Conservation (phyloP, 306 rosid genomes). For the Malus asiatica region DNA sequence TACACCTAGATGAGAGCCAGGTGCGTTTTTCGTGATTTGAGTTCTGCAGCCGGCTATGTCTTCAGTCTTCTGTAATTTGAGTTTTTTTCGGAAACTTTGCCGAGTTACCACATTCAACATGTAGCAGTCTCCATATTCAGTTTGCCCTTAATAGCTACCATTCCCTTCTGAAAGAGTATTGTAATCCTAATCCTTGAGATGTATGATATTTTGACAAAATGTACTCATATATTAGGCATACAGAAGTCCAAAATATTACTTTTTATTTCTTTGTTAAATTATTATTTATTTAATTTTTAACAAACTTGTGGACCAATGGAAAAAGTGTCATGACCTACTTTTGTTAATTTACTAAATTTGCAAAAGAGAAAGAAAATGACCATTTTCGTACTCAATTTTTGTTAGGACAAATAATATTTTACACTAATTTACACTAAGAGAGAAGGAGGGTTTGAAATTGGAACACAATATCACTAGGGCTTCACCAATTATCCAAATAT, state of each 20-base stretch:
- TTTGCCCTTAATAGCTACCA: neutral
- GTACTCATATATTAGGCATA: neutral
- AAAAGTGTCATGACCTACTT: neutral
- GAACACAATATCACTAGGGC: too few relatives aligned
- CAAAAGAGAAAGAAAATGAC: neutral
- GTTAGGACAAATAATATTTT: too few relatives aligned
- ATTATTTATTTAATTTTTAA: too few relatives aligned
- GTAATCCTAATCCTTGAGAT: neutral
- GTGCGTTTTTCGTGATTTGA: neutral
- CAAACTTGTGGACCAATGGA: neutral
- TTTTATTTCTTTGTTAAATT: neutral
- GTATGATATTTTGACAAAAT: neutral
- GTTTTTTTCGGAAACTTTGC: neutral
- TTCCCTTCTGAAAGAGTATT: neutral
- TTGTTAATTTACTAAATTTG: neutral
- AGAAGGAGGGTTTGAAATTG: neutral
- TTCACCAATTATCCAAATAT: too few relatives aligned
- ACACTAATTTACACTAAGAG: too few relatives aligned
- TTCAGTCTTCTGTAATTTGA: neutral
- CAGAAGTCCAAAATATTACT: neutral
- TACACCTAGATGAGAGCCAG: neutral
- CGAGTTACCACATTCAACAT: neutral
- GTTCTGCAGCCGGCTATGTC: neutral
- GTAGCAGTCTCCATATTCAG: neutral
- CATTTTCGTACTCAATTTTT: too few relatives aligned